A percentile compares a stretch with the other conserved stretches of the same genome.
Conservation (phyloP, 352 stramenopile genomes). For the Phytophthora pistaciae region DNA sequence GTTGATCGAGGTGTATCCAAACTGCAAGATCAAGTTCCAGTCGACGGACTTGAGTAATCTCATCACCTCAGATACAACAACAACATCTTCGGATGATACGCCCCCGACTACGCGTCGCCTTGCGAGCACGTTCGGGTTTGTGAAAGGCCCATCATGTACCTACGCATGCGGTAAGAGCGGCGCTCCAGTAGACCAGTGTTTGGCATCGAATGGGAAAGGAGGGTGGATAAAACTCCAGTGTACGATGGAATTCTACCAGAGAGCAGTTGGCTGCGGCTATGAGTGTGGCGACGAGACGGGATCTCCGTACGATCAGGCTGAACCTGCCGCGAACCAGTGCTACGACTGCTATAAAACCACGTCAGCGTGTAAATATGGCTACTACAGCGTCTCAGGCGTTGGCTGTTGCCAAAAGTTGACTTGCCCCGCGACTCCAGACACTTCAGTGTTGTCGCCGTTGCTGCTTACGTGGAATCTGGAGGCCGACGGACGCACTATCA, state of each 20-base stretch:
- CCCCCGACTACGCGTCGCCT: not conserved
- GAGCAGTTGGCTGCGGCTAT: not conserved
- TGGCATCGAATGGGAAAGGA: not conserved
- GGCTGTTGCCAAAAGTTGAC: not conserved
- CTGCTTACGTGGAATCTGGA: not conserved
- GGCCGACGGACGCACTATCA: not conserved
- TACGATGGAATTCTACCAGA: not conserved
- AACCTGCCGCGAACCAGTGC: not conserved
- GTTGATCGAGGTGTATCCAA: conserved; percentile 7
- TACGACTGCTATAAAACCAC: conserved; percentile 4
- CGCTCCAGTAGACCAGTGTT: not conserved
- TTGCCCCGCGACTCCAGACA: not conserved
- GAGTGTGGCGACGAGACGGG: not conserved
- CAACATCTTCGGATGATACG: not conserved
- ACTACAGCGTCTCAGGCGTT: not conserved
- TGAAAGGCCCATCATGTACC: not conserved
- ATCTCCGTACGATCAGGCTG: not conserved
- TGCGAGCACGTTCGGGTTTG: conserved; percentile 1
- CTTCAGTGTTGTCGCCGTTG: not conserved
- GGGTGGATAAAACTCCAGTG: not conserved
- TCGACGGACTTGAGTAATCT: conserved; percentile 6
- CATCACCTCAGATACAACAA: not conserved
- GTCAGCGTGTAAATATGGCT: not conserved
- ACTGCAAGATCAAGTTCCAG: conserved; percentile 10
- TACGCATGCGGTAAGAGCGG: not conserved